Base-by-base conservation (phyloP, 1,284 basidiomycete genomes). In the Anthracocystis panici-leucophaei region DNA sequence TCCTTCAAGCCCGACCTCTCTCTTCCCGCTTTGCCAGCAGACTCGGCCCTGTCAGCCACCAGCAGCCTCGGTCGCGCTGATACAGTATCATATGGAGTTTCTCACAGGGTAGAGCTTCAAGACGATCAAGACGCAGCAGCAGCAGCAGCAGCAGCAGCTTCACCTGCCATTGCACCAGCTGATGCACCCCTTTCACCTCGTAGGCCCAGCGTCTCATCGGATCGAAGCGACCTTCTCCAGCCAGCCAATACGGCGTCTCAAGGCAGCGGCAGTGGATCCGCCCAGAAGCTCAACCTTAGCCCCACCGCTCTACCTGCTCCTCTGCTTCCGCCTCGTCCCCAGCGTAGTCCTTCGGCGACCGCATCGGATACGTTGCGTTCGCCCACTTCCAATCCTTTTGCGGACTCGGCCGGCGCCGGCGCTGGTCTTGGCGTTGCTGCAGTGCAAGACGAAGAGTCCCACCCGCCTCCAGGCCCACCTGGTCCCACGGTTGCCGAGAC, bases 401-500 rank as follows among this genome's bases (percentile, higher is more conserved):
- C 71, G 45, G 70, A 69, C 35, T 40, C 60, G 11, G 49, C 56
- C 29, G 35, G 35, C 5, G 35, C 14, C 11, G 35, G 35, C 35
- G 14, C 14, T 6, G 14, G 35, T 12, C 10, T 16, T 33, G 31
- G 59, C 54, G 41, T n/a, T 20, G 23, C 57, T 14, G 44, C 27
- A 18, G 46, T 44, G 6, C 63, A 59, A 46, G 45, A 49, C 14
- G 66, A 53, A 9, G 60, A 63, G 23, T 41, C 45, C 12, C 58
- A 40, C 14, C 14, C 48, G 29, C 58, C 57, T 53, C 40, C 57
- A 14, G 58, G 66, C 5, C 71, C 78, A 7, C 61, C 69, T 21
- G 75, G 58, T 18, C 67, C 68, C 8, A 79, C 78, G 4, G 72
- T 77, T 2, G 78, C 75, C 27, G 78, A 79, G 69, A 79, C 78